Conservation (phyloP, 192 early-diverging fungal genomes). For the Paraglomus brasilianum region DNA sequence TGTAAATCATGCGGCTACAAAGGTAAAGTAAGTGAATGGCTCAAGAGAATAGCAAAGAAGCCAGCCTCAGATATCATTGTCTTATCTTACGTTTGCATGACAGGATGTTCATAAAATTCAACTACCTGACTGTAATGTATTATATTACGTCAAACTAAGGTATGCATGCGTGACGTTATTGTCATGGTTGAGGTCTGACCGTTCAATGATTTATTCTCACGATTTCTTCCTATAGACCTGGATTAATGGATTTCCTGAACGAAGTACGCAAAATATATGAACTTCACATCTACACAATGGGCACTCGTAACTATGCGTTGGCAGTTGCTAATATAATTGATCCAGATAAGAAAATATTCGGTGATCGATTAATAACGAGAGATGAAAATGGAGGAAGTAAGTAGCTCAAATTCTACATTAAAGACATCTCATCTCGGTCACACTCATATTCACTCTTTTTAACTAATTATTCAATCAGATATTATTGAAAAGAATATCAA, state of each 20-base stretch:
- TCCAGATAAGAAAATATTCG: constrained; percentile 74
- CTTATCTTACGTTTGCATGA: background rate
- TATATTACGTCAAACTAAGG: constrained; percentile 87
- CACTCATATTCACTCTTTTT: background rate
- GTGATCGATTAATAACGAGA: constrained; percentile 86
- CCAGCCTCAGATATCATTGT: too few relatives aligned
- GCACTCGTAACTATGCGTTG: constrained; percentile 88
- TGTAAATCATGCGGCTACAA: constrained; percentile 49
- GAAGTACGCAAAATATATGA: constrained; percentile 74
- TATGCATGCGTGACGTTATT: constrained; percentile 32
- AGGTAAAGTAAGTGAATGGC: constrained; percentile 33
- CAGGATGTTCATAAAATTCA: constrained; percentile 76
- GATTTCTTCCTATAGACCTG: constrained; percentile 56
- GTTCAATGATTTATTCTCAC: background rate
- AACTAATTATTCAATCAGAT: constrained; percentile 40
- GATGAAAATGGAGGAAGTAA: constrained; percentile 84
- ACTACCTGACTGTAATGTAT: constrained; percentile 61
- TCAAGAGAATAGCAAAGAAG: background rate
- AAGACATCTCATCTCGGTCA: background rate
- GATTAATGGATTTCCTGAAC: constrained; percentile 74
- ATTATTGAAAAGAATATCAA: constrained; percentile 75
- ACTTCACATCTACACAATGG: constrained; percentile 99
- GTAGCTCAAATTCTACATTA: constrained; percentile 21
- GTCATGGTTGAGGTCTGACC: background rate
- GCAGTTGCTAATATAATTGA: constrained; percentile 86